These are phyloP conservation scores for Populus simonii DNA, from an alignment of 345 rosid species.

Conservation along the genomic window DNA sequence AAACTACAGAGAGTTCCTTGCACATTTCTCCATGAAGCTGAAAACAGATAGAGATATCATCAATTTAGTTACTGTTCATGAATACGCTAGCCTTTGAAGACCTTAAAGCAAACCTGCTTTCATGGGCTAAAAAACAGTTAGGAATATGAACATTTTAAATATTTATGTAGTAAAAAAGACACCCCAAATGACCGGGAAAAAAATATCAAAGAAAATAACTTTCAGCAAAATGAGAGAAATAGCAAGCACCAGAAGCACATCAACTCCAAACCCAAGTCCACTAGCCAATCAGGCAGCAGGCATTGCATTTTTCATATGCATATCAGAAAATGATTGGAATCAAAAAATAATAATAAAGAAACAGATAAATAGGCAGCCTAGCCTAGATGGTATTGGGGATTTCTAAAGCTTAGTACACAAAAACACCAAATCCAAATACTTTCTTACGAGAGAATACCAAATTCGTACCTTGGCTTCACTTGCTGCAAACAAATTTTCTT, in stretches of 20 bases:
- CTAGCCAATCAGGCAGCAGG: not conserved
- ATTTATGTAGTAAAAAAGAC: not conserved
- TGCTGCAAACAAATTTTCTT: conserved; percentile 85
- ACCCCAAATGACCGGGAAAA: not conserved
- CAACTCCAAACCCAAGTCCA: not conserved
- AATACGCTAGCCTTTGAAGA: not conserved
- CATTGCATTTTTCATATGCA: not conserved
- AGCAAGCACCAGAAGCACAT: not conserved
- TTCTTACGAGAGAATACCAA: not conserved
- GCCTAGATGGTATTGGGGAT: not conserved
- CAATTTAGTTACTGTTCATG: conserved; percentile 7
- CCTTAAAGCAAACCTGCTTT: not conserved
- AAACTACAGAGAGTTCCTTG: conserved; percentile 61
- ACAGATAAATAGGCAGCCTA: not conserved
- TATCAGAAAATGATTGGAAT: not conserved
- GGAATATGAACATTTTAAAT: not conserved
- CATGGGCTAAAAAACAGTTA: not conserved
- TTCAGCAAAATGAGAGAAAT: not conserved
- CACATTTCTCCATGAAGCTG: conserved; percentile 97
- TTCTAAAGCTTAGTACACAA: not conserved
- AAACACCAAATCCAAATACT: not conserved
- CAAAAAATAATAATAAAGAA: not conserved
- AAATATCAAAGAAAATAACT: not conserved
- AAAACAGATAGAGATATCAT: conserved; percentile 1
- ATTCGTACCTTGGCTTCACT: conserved; percentile 90